phyloP scores from a whole-genome alignment of 352 stramenopile species.

The Globisporangium echinulatum region DNA sequence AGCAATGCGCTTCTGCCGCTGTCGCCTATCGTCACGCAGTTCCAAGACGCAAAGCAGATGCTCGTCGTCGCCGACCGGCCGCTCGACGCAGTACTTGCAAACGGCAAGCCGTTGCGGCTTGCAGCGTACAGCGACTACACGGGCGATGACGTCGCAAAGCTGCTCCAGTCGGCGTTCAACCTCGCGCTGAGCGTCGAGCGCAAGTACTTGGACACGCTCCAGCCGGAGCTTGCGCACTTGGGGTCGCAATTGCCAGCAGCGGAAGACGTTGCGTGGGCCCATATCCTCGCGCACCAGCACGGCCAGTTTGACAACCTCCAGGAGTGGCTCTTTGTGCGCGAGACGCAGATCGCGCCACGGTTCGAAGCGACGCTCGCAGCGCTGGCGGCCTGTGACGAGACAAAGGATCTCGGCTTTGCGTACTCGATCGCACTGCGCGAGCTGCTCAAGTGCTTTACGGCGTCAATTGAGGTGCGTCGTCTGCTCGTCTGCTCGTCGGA shows the following conservation, averaged over 20 bases:
- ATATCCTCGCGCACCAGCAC: slow-evolving; percentile 80
- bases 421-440: slow-evolving; percentile 77
- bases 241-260: slow-evolving; percentile 22
- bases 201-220: slow-evolving; percentile 70
- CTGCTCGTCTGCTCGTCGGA: too few species aligned
- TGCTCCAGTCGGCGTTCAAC: slow-evolving; percentile 80
- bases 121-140: slow-evolving; percentile 17
- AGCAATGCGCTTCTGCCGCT: slow-evolving; percentile 28
- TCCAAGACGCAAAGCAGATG: slow-evolving; percentile 38
- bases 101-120: slow-evolving; percentile 54
- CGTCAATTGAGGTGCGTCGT: slow-evolving; percentile 58
- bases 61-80: slow-evolving; percentile 59
- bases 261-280: slow-evolving; percentile 71
- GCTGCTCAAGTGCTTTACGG: slow-evolving; percentile 76
- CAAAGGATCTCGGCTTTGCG: slow-evolving; percentile 69
- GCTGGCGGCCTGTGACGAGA: slow-evolving; percentile 50
- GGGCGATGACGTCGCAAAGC: slow-evolving; percentile 61
- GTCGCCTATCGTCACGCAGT: slow-evolving; percentile 26
- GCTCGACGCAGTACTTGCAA: slow-evolving; percentile 53
- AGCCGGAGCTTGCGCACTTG: slow-evolving; percentile 31
- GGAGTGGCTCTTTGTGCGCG: slow-evolving; percentile 75
- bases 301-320: slow-evolving; percentile 81
- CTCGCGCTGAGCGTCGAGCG: slow-evolving; percentile 74
- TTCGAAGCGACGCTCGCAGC: slow-evolving; percentile 54
- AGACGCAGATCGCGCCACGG: slow-evolving; percentile 74